Conservation (phyloP, 768 basidiomycete genomes). For the Termitomyces sp. region DNA sequence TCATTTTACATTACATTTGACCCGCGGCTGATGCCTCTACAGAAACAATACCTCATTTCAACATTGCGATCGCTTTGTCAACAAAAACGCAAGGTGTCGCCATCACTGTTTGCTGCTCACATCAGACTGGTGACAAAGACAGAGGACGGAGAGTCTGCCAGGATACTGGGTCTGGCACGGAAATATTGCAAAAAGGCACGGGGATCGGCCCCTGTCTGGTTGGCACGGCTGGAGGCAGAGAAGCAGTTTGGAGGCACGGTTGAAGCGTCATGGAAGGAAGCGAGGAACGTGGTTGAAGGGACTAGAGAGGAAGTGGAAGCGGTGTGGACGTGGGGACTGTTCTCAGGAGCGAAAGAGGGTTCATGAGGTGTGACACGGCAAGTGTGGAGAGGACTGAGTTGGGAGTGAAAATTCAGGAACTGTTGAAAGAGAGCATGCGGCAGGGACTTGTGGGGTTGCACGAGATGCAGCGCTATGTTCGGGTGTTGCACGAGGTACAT, state of each 20-base stretch:
- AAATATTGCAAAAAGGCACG: conserved; percentile 42
- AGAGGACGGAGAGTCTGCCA: conserved; percentile 22
- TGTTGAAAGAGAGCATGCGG: conserved; percentile 46
- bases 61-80: conserved; percentile 36
- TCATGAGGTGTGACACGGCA: conserved; percentile 30
- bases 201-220: conserved; percentile 45
- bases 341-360: conserved; percentile 18
- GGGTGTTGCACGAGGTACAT: conserved; percentile 23
- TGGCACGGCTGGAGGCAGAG: conserved; percentile 47
- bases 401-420: conserved; percentile 27
- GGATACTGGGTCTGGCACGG: conserved; percentile 35
- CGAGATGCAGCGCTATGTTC: conserved; percentile 43
- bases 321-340: conserved; percentile 58
- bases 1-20: neutral
- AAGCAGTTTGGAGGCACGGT: conserved; percentile 20
- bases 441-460: conserved; percentile 38
- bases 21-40: conserved; percentile 21
- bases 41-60: conserved; percentile 55
- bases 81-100: conserved; percentile 17
- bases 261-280: conserved; percentile 39
- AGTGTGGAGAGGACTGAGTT: conserved; percentile 2
- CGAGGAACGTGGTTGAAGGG: conserved; percentile 32
- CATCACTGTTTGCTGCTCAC: conserved; percentile 29
- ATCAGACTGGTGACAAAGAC: conserved; percentile 23
- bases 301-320: conserved; percentile 27